Evolutionary conservation across 2,329 filamentous ascomycete genomes (phyloP), one percentile per base, ranked within the genome.

Genomic region (Phaeosphaeriaceae sp.): DNA sequence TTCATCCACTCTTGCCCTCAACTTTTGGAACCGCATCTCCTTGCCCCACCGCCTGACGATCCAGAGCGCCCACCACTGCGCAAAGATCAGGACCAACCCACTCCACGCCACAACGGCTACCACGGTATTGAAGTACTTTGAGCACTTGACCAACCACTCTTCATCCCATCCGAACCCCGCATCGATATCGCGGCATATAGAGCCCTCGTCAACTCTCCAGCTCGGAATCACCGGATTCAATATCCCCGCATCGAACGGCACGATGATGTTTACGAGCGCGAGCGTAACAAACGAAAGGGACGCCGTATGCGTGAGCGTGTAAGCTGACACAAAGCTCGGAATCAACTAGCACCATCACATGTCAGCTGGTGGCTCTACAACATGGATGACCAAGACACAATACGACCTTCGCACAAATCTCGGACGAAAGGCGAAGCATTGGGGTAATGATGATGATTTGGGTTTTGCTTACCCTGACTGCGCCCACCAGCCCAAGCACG

Each of bases 401-500:
- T n/a, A n/a, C n/a, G n/a, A 20, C 7, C 31, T 11, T 11, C 20
- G 41, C n/a, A 20, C 41, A 17, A 44, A 44, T 20, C 13, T 17
- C 42, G n/a, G 22, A 25, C 21, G 45, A 48, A 47, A 22, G 24
- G 24, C n/a, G n/a, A n/a, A n/a, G n/a, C n/a, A n/a, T n/a, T n/a
- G n/a, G n/a, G n/a, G n/a, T n/a, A n/a, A n/a, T n/a, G n/a, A n/a
- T n/a, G 9, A 24, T 19, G 47, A 20, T 22, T 1, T 17, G 47
- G 13, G 11, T 10, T 47, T 41, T 42, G 21, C 45, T n/a, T 75
- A 82, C 81, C 67, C 74, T 73, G n/a, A 81, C 44, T 31, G 78
- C 79, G 46, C 80, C 80, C n/a, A 80, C 53, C 24, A 82, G 57
- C 5, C 80, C 80, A 47, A 81, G 66, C 10, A 78, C 61, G 60